Percentiles rank a stretch among this genome's conserved stretches.
phyloP scores from a whole-genome alignment of 306 rosid species.

The Sphenostylis stenocarpa region DNA sequence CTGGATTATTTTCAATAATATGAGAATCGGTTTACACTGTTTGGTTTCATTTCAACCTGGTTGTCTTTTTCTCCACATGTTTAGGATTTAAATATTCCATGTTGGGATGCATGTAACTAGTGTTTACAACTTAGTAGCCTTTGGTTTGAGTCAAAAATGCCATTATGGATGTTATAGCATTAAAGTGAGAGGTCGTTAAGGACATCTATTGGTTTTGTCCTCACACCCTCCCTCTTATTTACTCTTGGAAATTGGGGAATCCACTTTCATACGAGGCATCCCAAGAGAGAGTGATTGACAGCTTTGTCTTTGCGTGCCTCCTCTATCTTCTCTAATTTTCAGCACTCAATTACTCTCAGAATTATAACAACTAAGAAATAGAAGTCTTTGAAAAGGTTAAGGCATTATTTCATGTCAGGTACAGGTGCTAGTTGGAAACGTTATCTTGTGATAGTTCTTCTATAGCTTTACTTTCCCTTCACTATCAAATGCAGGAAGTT shows the following conservation, averaged over 20 bases:
- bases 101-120: not conserved
- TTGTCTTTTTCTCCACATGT: constrained; percentile 11
- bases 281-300: constrained; percentile 32
- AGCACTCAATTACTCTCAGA: constrained; percentile 35
- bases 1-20: not conserved
- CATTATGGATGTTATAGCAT: constrained; percentile 4
- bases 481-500: constrained; percentile 28
- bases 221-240: constrained; percentile 9
- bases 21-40: constrained; percentile 1
- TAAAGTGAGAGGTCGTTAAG: constrained; percentile 27
- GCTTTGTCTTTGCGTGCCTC: constrained; percentile 38
- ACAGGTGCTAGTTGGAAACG: constrained; percentile 52
- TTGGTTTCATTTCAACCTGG: constrained; percentile 13
- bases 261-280: constrained; percentile 33
- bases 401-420: constrained; percentile 53
- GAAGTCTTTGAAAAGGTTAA: constrained; percentile 34
- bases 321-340: constrained; percentile 24
- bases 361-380: constrained; percentile 36
- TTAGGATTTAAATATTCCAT: constrained; percentile 6
- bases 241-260: constrained; percentile 5
- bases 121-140: not conserved
- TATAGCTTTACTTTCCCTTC: constrained; percentile 43
- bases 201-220: constrained; percentile 8
- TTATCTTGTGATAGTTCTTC: constrained; percentile 41
- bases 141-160: constrained; percentile 3